Conservation (phyloP, 106 monocot genomes). For the Apostasia shenzhenica region DNA sequence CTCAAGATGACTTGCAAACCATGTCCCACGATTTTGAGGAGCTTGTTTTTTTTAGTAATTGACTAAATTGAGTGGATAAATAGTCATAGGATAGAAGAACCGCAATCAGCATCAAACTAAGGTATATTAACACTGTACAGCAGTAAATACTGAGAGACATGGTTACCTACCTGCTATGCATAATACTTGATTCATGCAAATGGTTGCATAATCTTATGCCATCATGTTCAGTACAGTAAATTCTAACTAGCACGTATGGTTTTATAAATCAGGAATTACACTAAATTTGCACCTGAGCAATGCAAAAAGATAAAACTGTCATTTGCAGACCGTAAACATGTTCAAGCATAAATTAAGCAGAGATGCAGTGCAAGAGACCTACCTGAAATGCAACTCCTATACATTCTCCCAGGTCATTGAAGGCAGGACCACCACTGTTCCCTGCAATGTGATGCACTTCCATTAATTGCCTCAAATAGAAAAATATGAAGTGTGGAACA, state of each 20-base stretch:
- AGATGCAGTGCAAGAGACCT: constrained; percentile 14
- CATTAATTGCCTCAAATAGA: not conserved
- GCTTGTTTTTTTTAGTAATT: too few species aligned
- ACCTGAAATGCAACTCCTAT: constrained; percentile 99
- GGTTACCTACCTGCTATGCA: too few species aligned
- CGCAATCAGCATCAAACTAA: too few species aligned
- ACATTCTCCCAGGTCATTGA: constrained; percentile 96
- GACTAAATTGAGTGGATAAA: too few species aligned
- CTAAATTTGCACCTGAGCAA: not conserved
- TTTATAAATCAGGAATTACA: not conserved
- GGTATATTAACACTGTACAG: too few species aligned
- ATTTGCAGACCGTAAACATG: not conserved
- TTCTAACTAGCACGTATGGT: not conserved
- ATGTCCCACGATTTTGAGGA: too few species aligned
- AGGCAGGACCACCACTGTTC: constrained; percentile 97
- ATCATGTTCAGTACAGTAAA: not conserved
- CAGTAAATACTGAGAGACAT: too few species aligned
- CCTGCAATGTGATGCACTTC: constrained; percentile 39
- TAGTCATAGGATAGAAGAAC: too few species aligned
- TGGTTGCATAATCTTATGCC: not conserved
- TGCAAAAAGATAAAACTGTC: not conserved
- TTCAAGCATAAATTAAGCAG: not conserved
- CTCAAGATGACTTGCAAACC: too few species aligned
- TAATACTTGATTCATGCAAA: too few species aligned
- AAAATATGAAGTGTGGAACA: not conserved